Evolutionary conservation across 345 rosid species (phyloP).

Genomic region (Eucalyptus erythrocorys): DNA sequence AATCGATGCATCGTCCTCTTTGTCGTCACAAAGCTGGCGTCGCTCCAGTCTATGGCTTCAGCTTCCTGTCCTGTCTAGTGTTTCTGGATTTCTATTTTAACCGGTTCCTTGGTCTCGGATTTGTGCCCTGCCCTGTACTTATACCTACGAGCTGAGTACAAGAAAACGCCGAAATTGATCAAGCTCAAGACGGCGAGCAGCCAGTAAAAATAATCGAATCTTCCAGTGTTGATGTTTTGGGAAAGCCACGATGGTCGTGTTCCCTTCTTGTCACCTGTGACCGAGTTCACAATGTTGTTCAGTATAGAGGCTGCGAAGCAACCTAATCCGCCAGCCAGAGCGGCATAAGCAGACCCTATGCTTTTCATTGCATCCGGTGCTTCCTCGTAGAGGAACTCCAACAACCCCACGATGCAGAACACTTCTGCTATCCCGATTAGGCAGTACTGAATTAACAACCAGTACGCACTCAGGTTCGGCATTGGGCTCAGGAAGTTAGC

Average conservation of each 20-base stretch:
- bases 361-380: constrained; percentile 98
- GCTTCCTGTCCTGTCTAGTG: neutral
- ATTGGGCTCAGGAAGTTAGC: constrained; percentile 42
- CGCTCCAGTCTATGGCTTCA: neutral
- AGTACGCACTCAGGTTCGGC: constrained; percentile 67
- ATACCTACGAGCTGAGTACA: constrained; percentile 51
- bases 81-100: neutral
- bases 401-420: constrained; percentile 65
- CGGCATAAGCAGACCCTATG: constrained; percentile 91
- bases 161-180: constrained; percentile 55
- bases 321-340: constrained; percentile 78
- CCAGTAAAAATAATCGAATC: constrained; percentile 79
- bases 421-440: constrained; percentile 87
- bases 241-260: constrained; percentile 55
- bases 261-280: constrained; percentile 29
- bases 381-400: constrained; percentile 85
- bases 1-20: neutral
- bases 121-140: constrained; percentile 44
- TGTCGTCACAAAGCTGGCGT: neutral
- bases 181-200: constrained; percentile 49
- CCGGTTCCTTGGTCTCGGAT: neutral
- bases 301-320: constrained; percentile 67
- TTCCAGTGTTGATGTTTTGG: constrained; percentile 72
- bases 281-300: constrained; percentile 66
- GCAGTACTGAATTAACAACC: constrained; percentile 82